Percentiles rank a stretch among this genome's conserved stretches.
These are phyloP conservation scores for Phalaenopsis hybrid DNA, from an alignment of 116 monocot genomes.

Conservation along the genomic window DNA sequence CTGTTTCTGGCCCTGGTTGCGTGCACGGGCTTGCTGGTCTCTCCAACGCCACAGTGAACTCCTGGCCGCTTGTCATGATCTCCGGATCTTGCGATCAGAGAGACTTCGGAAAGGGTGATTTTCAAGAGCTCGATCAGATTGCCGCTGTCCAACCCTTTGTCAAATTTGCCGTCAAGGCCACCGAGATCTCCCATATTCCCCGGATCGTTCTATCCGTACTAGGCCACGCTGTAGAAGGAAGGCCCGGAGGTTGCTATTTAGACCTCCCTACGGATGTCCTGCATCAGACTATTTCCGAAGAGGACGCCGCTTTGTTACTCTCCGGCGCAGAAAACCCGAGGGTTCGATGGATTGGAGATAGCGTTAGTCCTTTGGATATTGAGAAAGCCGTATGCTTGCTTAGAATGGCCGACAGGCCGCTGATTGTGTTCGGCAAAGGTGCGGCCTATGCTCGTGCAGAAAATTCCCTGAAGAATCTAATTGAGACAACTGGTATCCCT, in stretches of 20 bases:
- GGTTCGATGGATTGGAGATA: too few relatives aligned
- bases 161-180: constrained; percentile 64
- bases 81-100: constrained; percentile 85
- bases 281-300: constrained; percentile 59
- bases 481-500: too few relatives aligned
- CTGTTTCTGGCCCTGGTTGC: constrained; percentile 90
- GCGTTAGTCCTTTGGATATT: too few relatives aligned
- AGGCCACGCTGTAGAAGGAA: constrained; percentile 27
- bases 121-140: constrained; percentile 96
- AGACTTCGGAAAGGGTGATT: constrained; percentile 79
- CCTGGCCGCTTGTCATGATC: constrained; percentile 83
- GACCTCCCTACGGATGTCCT: constrained; percentile 88
- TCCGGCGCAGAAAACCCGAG: constrained; percentile 19
- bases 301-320: constrained; percentile 51
- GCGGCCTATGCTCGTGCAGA: too few relatives aligned
- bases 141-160: constrained; percentile 64
- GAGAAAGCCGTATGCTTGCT: too few relatives aligned
- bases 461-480: too few relatives aligned
- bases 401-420: too few relatives aligned
- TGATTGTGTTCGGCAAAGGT: too few relatives aligned
- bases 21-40: constrained; percentile 94
- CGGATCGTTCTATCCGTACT: constrained; percentile 39
- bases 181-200: constrained; percentile 60
- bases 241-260: constrained; percentile 93
- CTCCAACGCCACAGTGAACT: constrained; percentile 56